Evolutionary conservation across 345 rosid genomes (phyloP), one percentile per base, ranked within the genome.

Genomic region (Raphanus raphanistrum): DNA sequence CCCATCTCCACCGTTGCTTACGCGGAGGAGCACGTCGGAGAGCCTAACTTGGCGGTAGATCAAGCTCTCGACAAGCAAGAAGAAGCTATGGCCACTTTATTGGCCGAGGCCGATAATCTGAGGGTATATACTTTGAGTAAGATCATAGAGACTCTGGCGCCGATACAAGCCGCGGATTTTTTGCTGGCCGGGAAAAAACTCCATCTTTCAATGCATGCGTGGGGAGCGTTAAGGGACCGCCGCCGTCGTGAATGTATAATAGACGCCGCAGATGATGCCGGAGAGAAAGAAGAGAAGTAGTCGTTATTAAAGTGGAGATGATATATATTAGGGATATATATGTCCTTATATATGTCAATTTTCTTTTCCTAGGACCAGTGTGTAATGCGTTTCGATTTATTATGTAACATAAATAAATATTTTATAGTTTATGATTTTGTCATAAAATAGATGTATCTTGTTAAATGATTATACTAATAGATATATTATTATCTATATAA

Each of bases 201-300:
- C 32, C 86, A 87, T 9, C 77, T 87, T 7, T 76, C 81, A 12
- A 38, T 89, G 63, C 84, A 84, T 65, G 67, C 77, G n/a, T 83
- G 86, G 91, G 88, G 87, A 4, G 41, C 32, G 13, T 1, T 6
- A 50, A 86, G 82, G 72, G 84, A 87, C 59, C 70, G 33, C 33
- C 77, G 32, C 52, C 81, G 84, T n/a, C 83, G 81, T 11, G 79
- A 83, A 29, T 35, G 71, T 74, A 12, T n/a, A 2, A 10, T 54
- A 7, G 70, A 52, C 2, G 61, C 2, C 38, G 78, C n/a, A 68
- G 71, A 16, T 41, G 26, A 13, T 1, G 31, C 48, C 16, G 26
- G 55, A 1, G 68, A 63, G 66, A 66, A 62, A 35, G 43, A 76
- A 4, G 31, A 31, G 54, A 57, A 65, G 31, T 55, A 77, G 54